A percentile compares a stretch with the other conserved stretches of the same genome.
Conservation (phyloP, 2,329 filamentous ascomycete genomes). For the Myriosclerotinia curreyana region DNA sequence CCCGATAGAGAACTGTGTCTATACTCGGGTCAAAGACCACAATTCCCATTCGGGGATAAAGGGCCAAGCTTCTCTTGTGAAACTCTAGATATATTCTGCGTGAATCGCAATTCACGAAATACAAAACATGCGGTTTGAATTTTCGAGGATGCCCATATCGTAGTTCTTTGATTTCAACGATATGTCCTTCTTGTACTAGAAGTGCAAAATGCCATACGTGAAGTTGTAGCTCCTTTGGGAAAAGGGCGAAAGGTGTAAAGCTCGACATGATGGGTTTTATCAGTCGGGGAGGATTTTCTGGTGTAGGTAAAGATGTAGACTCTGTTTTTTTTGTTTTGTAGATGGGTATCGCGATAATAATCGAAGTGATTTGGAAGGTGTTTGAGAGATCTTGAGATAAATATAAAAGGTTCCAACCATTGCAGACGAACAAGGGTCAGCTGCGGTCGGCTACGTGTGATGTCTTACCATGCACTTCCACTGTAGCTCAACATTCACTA, state of each 20-base stretch:
- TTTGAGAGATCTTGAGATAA: neutral
- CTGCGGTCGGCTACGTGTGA: neutral
- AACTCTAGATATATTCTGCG: conserved; percentile 10
- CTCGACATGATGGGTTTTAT: conserved; percentile 3
- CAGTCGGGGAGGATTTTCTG: too few relatives aligned
- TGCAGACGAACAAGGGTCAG: neutral
- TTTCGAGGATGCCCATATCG: conserved; percentile 3
- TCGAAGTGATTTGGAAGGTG: neutral
- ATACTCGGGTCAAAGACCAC: conserved; percentile 7
- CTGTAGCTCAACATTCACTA: neutral
- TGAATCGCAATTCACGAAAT: conserved; percentile 14
- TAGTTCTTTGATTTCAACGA: neutral
- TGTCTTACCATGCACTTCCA: neutral
- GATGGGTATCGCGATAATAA: neutral
- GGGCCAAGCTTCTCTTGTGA: conserved; percentile 5
- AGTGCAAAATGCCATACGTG: conserved; percentile 9
- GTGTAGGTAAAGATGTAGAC: neutral
- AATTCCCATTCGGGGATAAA: neutral
- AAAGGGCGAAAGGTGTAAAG: neutral
- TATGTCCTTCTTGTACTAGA: neutral
- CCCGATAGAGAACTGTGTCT: conserved; percentile 3
- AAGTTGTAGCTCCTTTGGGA: conserved; percentile 4
- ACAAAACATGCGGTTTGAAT: conserved; percentile 8
- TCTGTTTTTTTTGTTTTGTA: neutral
- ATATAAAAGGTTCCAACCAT: neutral